phyloP scores from a whole-genome alignment of 495 filamentous ascomycete species.

The Jackrogersella minutella region DNA sequence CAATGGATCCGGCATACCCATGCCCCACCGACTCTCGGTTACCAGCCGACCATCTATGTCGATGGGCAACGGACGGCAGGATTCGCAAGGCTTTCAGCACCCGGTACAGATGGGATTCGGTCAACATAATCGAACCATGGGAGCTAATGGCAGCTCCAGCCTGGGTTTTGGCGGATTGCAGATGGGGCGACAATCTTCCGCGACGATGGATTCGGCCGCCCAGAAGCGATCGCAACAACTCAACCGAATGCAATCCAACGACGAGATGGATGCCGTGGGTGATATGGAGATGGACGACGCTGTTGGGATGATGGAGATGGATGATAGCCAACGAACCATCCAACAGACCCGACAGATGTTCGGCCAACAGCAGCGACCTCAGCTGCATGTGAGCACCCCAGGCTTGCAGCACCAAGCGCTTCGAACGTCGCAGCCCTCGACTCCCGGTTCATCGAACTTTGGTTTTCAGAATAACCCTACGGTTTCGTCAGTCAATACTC shows the following conservation, averaged over 20 bases:
- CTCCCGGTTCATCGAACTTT: constrained; percentile 76
- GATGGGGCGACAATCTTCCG: constrained; percentile 56
- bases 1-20: constrained; percentile 43
- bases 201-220: constrained; percentile 39
- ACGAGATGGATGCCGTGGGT: constrained; percentile 86
- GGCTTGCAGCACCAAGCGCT: constrained; percentile 80
- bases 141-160: constrained; percentile 33
- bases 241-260: constrained; percentile 50
- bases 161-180: constrained; percentile 52
- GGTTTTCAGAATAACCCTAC: constrained; percentile 92
- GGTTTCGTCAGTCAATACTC: constrained; percentile 97
- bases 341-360: constrained; percentile 68
- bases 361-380: constrained; percentile 76
- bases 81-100: constrained; percentile 50
- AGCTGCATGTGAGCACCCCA: constrained; percentile 73
- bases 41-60: constrained; percentile 40
- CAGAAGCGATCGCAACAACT: constrained; percentile 42
- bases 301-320: constrained; percentile 67
- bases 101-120: constrained; percentile 47
- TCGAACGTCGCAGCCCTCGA: constrained; percentile 83
- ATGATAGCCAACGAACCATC: constrained; percentile 66
- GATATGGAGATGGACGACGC: constrained; percentile 98
- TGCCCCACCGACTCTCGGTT: constrained; percentile 43
- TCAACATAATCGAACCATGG: constrained; percentile 35
- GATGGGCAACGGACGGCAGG: constrained; percentile 40